Evolutionary conservation across 164 flowering plant genomes (phyloP).

Genomic region (Euptelea pleiosperma): DNA sequence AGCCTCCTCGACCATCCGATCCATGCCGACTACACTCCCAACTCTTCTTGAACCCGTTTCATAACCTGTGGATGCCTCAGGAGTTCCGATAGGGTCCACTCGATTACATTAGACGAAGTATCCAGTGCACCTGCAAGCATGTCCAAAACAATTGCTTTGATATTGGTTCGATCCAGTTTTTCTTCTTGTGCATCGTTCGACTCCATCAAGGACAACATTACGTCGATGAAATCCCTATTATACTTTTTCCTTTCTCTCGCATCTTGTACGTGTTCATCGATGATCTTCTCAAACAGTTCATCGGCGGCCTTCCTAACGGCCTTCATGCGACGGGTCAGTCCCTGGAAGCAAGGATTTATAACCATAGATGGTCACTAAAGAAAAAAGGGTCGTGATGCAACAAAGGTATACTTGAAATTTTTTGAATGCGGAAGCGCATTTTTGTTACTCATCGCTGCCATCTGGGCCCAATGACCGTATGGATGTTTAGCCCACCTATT

Average conservation of each 20-base stretch:
- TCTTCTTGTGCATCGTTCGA: not conserved
- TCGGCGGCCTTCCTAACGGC: not conserved
- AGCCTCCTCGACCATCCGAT: constrained; percentile 18
- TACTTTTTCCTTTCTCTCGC: not conserved
- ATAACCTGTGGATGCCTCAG: constrained; percentile 1
- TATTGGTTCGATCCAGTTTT: constrained; percentile 7
- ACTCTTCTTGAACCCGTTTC: constrained; percentile 12
- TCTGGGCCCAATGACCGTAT: no score
- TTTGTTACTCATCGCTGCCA: no score
- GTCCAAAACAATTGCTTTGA: constrained; percentile 17
- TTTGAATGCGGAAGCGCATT: no score
- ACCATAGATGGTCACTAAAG: no score
- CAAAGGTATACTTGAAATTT: no score
- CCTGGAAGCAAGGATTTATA: no score
- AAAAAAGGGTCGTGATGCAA: no score
- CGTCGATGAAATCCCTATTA: constrained; percentile 14
- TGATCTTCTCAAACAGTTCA: not conserved
- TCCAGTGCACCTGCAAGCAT: constrained; percentile 11
- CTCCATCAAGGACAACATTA: constrained; percentile 17
- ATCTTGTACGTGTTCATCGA: constrained; percentile 5
- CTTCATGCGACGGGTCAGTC: not conserved
- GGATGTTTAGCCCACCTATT: no score
- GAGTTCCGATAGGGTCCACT: constrained; percentile 17
- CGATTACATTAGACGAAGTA: not conserved
- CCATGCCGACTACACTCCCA: constrained; percentile 4